phyloP scores from a whole-genome alignment of 495 filamentous ascomycete genomes.

The Xylaria venustula region DNA sequence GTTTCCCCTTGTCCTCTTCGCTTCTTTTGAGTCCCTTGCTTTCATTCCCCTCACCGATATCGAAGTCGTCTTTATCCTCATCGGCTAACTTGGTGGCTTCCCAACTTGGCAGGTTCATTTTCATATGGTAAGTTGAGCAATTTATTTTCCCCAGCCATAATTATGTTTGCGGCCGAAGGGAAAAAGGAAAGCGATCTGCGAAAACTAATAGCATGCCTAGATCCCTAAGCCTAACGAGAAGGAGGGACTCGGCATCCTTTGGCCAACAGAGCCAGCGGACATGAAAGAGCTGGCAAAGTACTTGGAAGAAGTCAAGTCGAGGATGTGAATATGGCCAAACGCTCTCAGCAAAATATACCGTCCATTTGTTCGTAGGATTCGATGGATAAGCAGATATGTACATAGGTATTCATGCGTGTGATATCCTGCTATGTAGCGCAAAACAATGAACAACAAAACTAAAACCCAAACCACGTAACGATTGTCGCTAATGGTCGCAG shows the following conservation, averaged over 20 bases:
- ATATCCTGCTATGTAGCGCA: no score
- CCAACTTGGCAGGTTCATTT: constrained; percentile 69
- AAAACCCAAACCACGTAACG: no score
- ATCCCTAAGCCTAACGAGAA: constrained; percentile 91
- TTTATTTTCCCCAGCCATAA: background rate
- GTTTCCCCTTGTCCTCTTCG: constrained; percentile 21
- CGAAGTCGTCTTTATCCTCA: background rate
- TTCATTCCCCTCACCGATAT: background rate
- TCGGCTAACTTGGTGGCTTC: background rate
- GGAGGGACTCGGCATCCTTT: constrained; percentile 77
- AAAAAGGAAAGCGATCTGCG: background rate
- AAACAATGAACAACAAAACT: no score
- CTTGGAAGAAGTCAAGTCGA: constrained; percentile 78
- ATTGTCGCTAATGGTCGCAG: no score
- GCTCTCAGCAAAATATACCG: background rate
- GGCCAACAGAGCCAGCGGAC: constrained; percentile 74
- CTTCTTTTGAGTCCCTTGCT: background rate
- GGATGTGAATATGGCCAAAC: constrained; percentile 60
- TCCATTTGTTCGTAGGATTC: background rate
- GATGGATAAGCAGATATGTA: background rate
- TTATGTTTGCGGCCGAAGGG: no score
- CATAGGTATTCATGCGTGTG: background rate
- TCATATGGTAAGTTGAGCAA: constrained; percentile 66
- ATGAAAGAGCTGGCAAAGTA: constrained; percentile 83
- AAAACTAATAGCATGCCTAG: constrained; percentile 39